phyloP scores from a whole-genome alignment of 129 eudicot genomes.

The Calendula officinalis region DNA sequence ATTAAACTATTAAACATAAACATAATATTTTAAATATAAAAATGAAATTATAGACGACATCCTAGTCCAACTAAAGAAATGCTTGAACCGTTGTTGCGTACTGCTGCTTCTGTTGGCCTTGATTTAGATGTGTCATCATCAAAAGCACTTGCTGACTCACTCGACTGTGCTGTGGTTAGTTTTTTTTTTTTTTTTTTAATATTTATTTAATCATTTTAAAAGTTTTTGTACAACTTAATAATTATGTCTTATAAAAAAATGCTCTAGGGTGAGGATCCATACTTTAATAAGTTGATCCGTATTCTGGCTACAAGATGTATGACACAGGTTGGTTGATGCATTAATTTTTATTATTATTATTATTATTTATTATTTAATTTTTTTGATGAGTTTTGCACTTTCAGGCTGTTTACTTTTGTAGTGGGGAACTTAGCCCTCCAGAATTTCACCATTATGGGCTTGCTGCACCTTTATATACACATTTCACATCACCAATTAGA shows the following conservation, averaged over 20 bases:
- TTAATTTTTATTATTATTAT: background rate
- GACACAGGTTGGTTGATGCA: constrained; percentile 68
- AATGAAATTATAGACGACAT: constrained; percentile 67
- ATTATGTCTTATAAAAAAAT: background rate
- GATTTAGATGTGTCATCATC: constrained; percentile 87
- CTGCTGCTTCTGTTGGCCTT: constrained; percentile 92
- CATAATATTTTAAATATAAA: background rate
- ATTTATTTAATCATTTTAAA: constrained; percentile 4
- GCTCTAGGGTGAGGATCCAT: constrained; percentile 85
- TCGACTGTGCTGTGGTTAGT: constrained; percentile 90
- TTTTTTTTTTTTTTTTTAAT: background rate
- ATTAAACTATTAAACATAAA: no score
- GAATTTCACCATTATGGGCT: constrained; percentile 95
- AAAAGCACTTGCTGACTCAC: constrained; percentile 95
- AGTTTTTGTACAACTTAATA: background rate
- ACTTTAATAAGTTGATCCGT: constrained; percentile 89
- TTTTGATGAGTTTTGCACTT: constrained; percentile 14
- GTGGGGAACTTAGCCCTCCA: constrained; percentile 94
- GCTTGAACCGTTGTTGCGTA: constrained; percentile 92
- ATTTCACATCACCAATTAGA: constrained; percentile 96
- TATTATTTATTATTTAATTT: background rate
- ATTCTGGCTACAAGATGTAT: constrained; percentile 96
- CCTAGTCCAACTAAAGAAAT: constrained; percentile 96
- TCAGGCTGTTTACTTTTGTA: constrained; percentile 98
- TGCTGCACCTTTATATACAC: constrained; percentile 86